Evolutionary conservation across 2,329 filamentous ascomycete genomes (phyloP), one percentile per base, ranked within the genome.

Genomic region (Alternaria ethzedia): DNA sequence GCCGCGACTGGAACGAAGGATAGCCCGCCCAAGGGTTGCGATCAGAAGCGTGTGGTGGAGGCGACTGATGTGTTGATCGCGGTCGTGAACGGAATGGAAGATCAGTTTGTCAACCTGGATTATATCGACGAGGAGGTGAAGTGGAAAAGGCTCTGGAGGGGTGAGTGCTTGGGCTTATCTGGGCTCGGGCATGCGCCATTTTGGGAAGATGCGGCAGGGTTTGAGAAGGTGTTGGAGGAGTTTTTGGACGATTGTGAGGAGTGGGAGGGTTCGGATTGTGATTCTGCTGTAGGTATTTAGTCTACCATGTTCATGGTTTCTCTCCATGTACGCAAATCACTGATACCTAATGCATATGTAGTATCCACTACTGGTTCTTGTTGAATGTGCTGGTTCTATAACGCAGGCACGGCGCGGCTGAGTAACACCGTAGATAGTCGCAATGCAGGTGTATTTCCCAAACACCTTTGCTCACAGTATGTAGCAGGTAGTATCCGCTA

Each of bases 21-120:
- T 2, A 15, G 58, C 30, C 54, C 41, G 6, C 25, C 46, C 3
- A 51, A 46, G 6, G 54, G 62, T 11, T 61, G 65, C 25, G 75
- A 76, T 69, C 74, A 77, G 59, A 49, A 64, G 54, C 61, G 57
- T 13, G 54, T 72, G 3, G 69, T 77, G 20, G 64, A 67, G 59
- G 58, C 57, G 26, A 68, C 52, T 7, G 67, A 69, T 17, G 68
- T 73, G 49, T 43, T 70, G 11, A 43, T 73, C 25, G 75, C 67
- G 7, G 75, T 79, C 5, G 70, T 78, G 9, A 78, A 78, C 61
- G 76, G 76, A 1, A 67, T 30, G 4, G 65, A 69, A 2, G 76
- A 78, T 49, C 75, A 72, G 36, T 78, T 70, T 59, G 67, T 79
- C 7, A 69, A 76, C 45, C 44, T 79, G 41, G 75, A 74, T 5